Evolutionary conservation across 306 rosid species (phyloP), one percentile per base, ranked within the genome.

Genomic region (Cicer arietinum): DNA sequence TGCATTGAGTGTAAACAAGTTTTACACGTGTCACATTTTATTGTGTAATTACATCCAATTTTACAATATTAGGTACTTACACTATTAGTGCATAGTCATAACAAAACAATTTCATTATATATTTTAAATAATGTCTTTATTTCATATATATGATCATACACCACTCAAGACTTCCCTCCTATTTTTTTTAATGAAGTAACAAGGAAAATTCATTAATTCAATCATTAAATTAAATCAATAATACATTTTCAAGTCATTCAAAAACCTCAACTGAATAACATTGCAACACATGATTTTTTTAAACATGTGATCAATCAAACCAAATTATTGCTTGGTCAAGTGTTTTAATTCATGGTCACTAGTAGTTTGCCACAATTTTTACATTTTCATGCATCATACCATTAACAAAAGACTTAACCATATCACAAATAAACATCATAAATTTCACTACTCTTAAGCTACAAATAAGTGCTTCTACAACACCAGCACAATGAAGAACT

Each of bases 321-420:
- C 22, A 67, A 61, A 79, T 76, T 48, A 53, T 54, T 77, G 51
- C 64, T 58, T 71, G 40, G 59, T 43, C 67, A 14, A 69, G 22
- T 37, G 74, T 20, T 72, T 14, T 25, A 44, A 56, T 42, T 70
- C 18, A 63, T 65, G 59, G 52, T 48, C 10, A 7, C 72, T 17
- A 43, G 63, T 17, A 50, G 63, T 70, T 56, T 13, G 59, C 47
- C 18, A 39, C 9, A 48, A 3, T 12, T 72, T 70, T 8, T 17
- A 50, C 54, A 58, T 44, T 59, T 48, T 17, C 13, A n/a, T 18
- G 51, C 48, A 13, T 30, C 74, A 20, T 48, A 20, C 53, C 6
- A 30, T 10, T 13, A 43, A 76, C 7, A 53, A 51, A 68, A 60
- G 37, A 39, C 6, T 25, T 48, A 12, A 6, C 6, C 35, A 66